Percentiles rank a stretch among this genome's conserved stretches.
Evolutionary conservation across 2,329 filamentous ascomycete species (phyloP).

Genomic region (Colletotrichum zoysiae): DNA sequence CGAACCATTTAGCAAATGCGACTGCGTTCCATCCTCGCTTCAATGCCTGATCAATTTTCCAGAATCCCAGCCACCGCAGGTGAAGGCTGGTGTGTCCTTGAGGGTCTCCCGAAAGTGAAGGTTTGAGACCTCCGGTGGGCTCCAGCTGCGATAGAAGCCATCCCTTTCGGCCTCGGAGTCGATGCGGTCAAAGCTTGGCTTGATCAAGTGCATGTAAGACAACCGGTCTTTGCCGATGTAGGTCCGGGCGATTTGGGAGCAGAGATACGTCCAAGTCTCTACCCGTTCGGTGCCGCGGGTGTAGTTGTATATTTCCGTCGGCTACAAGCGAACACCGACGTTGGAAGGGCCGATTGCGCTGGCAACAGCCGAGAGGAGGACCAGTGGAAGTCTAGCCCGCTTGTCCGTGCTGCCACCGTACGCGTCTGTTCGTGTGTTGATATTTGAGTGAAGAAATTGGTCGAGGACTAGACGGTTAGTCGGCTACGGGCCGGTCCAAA

Average conservation of each 20-base stretch:
- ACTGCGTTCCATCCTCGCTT: conserved; percentile 50
- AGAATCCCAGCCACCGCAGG: conserved; percentile 46
- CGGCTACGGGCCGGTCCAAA: background rate
- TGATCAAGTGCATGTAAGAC: conserved; percentile 63
- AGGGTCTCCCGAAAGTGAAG: conserved; percentile 47
- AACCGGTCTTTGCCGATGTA: conserved; percentile 49
- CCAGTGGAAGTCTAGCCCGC: conserved; percentile 49
- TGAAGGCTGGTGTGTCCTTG: conserved; percentile 46
- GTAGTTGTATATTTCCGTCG: conserved; percentile 60
- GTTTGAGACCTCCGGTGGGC: conserved; percentile 47
- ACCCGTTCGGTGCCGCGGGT: conserved; percentile 58
- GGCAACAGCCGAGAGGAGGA: conserved; percentile 48
- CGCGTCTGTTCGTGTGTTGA: conserved; percentile 48
- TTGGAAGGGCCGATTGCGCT: conserved; percentile 48
- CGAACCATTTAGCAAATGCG: conserved; percentile 60
- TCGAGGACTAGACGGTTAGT: conserved; percentile 25
- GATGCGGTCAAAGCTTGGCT: conserved; percentile 62
- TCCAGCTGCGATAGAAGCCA: conserved; percentile 52
- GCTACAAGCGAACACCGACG: conserved; percentile 48
- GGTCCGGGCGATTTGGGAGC: conserved; percentile 52
- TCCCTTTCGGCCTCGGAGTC: conserved; percentile 50
- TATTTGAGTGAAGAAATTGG: conserved; percentile 45
- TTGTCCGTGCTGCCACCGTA: conserved; percentile 51
- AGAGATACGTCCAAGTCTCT: conserved; percentile 61
- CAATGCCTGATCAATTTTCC: conserved; percentile 46